Percentiles rank a stretch among this genome's conserved stretches.
Evolutionary conservation across 2,329 filamentous ascomycete species (phyloP).

Genomic region (Juglanconis oblonga): DNA sequence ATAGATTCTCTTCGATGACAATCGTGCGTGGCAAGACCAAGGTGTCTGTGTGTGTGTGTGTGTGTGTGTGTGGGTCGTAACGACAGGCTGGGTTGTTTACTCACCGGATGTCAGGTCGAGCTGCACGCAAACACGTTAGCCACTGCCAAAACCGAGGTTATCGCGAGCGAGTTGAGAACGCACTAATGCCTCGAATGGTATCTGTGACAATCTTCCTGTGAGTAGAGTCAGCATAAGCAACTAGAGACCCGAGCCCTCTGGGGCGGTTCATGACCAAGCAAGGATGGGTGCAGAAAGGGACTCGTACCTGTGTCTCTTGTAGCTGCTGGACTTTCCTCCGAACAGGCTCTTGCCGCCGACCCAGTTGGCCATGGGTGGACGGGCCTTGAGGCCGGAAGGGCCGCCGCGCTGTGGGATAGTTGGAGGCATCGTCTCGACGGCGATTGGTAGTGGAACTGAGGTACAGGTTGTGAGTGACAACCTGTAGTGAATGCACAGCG

Average conservation of each 20-base stretch:
- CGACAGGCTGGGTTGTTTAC: slow-evolving; percentile 5
- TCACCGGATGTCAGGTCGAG: slow-evolving; percentile 18
- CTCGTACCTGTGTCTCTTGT: slow-evolving; percentile 27
- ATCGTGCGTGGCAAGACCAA: neutral
- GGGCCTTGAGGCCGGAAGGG: slow-evolving; percentile 22
- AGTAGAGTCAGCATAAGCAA: neutral
- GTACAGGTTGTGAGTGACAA: neutral
- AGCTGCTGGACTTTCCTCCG: slow-evolving; percentile 20
- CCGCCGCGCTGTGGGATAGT: slow-evolving; percentile 29
- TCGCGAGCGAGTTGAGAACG: slow-evolving; percentile 23
- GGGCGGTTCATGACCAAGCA: neutral
- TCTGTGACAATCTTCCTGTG: slow-evolving; percentile 48
- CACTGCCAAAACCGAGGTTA: neutral
- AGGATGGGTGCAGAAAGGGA: neutral
- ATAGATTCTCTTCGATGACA: neutral
- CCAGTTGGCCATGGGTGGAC: neutral
- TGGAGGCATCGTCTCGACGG: slow-evolving; percentile 24
- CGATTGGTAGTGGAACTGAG: neutral
- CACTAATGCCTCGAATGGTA: slow-evolving; percentile 49
- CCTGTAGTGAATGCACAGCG: neutral
- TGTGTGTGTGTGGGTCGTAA: neutral
- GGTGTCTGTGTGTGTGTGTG: neutral
- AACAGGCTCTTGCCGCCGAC: slow-evolving; percentile 22
- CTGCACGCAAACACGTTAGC: slow-evolving; percentile 6
- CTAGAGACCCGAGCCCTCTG: neutral